Base-by-base conservation (phyloP, 257 asterid genomes). In the Forsythia suspensa region DNA sequence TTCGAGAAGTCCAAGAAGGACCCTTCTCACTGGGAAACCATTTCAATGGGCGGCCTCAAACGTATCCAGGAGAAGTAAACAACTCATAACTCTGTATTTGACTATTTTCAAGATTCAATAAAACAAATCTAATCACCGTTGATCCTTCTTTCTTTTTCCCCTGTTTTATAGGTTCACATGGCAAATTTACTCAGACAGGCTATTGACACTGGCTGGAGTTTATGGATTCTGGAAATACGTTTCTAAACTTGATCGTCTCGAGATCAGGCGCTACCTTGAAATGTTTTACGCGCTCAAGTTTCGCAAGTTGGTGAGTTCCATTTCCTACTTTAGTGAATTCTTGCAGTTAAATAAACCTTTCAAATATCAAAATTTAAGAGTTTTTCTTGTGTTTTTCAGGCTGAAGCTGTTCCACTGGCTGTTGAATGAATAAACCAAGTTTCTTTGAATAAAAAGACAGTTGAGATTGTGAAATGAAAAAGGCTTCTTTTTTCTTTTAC, bases 181-280 rank as follows among this genome's bases (percentile, higher is more conserved):
- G 99, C 92, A 92, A 83, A 95, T 93, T 74, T 93, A 95, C 81
- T 95, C 99, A 1, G 90, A 88, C 57, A 85, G 98, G 87, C 52
- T 95, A 46, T 70, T 95, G 94, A 95, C 96, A 0, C 46, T 95
- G 81, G 97, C 99, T 6, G 97, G 97, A 10, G 97, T 95, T 43
- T 95, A 95, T 55, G 99, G 98, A 21, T 95, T 95, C 86, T 93
- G 97, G 98, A 95, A 93, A 40, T 75, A 92, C 51, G 96, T 93
- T 24, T 93, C 97, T 20, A 92, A 95, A 84, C 92, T 92, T 3
- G 97, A 95, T 81, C 95, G 97, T 71, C 91, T 80, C 44, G 97
- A 91, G 88, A 93, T 90, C 39, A 86, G 97, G 39, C 93, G 98
- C 4, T 95, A 93, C 79, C 95, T 95, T 21, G 99, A 95, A 74